These are phyloP conservation scores for Phascolomyces articulosus DNA, from an alignment of 371 early-diverging fungal species.

Conservation along the genomic window DNA sequence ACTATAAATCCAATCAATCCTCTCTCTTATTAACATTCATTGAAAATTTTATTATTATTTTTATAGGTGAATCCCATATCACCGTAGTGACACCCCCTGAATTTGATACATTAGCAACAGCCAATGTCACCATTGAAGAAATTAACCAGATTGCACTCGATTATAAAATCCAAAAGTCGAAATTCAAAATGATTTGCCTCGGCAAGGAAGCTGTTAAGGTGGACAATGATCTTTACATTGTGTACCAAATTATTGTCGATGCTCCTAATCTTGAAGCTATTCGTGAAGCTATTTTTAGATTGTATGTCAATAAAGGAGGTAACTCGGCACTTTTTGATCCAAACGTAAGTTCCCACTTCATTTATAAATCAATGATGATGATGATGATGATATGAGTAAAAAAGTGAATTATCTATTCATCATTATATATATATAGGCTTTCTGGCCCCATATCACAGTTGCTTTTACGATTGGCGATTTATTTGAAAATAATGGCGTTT, in stretches of 20 bases:
- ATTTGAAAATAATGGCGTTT: constrained; percentile 71
- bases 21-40: constrained; percentile 3
- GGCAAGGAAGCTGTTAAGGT: constrained; percentile 59
- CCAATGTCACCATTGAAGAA: constrained; percentile 73
- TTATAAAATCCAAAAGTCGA: constrained; percentile 57
- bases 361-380: too few relatives aligned
- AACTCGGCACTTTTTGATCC: constrained; percentile 64
- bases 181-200: constrained; percentile 63
- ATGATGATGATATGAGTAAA: neutral
- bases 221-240: constrained; percentile 26
- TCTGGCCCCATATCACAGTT: constrained; percentile 76
- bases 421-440: constrained; percentile 35
- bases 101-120: constrained; percentile 58
- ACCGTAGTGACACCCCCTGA: constrained; percentile 82
- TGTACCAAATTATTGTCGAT: constrained; percentile 48
- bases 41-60: neutral
- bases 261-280: constrained; percentile 41
- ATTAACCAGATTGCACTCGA: constrained; percentile 63
- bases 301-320: constrained; percentile 58
- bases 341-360: too few relatives aligned
- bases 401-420: neutral
- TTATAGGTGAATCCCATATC: constrained; percentile 73
- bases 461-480: constrained; percentile 70
- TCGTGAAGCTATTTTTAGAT: constrained; percentile 54
- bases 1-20: neutral